phyloP scores from a whole-genome alignment of 768 basidiomycete genomes.

The Leccinum obscurum region DNA sequence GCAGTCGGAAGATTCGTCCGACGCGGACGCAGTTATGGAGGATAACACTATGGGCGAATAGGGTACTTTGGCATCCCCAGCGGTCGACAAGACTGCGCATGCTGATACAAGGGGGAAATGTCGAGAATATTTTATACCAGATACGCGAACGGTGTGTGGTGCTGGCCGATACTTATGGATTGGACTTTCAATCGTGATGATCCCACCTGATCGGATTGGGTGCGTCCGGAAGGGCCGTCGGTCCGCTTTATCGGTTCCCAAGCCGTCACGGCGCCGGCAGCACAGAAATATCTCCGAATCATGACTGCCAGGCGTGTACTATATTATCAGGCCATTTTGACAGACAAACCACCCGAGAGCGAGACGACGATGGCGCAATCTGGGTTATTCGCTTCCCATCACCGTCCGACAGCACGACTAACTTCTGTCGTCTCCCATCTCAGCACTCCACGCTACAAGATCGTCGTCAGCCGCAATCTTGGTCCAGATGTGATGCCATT shows the following conservation, averaged over 20 bases:
- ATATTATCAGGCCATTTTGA: neutral
- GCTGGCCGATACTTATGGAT: neutral
- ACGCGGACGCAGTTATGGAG: conserved; percentile 47
- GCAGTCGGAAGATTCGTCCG: conserved; percentile 55
- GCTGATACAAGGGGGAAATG: neutral
- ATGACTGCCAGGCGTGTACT: neutral
- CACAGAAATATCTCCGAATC: neutral
- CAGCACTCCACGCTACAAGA: conserved; percentile 33
- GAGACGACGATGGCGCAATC: conserved; percentile 24
- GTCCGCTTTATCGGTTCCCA: neutral
- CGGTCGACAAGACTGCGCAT: neutral
- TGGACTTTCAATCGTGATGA: neutral
- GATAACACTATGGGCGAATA: conserved; percentile 39
- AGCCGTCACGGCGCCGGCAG: neutral
- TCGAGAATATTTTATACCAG: neutral
- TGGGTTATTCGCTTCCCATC: conserved; percentile 25
- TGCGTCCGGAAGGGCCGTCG: conserved; percentile 1
- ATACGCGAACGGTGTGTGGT: neutral
- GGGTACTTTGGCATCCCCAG: neutral
- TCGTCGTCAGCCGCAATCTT: conserved; percentile 61
- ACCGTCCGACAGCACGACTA: conserved; percentile 20
- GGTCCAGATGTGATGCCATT: conserved; percentile 65
- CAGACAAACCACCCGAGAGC: neutral
- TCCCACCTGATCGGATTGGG: no score
- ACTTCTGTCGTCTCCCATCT: conserved; percentile 27